phyloP scores from a whole-genome alignment of 768 basidiomycete genomes.

The Coprinopsis strossmayeri region DNA sequence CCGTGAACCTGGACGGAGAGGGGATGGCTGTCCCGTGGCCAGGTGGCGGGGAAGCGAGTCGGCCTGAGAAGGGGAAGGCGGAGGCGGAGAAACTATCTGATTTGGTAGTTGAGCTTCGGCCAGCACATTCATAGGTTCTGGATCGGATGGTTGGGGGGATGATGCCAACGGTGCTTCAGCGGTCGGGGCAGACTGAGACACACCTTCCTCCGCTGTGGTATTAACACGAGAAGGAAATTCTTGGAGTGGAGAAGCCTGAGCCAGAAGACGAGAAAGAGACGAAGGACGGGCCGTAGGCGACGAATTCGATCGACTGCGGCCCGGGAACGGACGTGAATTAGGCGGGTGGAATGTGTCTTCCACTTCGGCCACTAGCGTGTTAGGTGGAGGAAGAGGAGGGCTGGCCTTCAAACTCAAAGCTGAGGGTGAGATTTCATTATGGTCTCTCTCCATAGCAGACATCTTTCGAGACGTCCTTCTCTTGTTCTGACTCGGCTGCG shows the following conservation, averaged over 20 bases:
- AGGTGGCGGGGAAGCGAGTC: conserved; percentile 31
- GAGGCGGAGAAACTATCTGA: conserved; percentile 26
- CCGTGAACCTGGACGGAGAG: conserved; percentile 66
- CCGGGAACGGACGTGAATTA: conserved; percentile 62
- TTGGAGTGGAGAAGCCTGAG: conserved; percentile 54
- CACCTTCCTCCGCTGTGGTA: not conserved
- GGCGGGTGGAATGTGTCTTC: conserved; percentile 69
- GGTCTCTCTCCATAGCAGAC: conserved; percentile 25
- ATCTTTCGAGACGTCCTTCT: conserved; percentile 48
- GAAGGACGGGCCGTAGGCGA: conserved; percentile 69
- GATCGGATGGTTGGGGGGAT: conserved; percentile 9
- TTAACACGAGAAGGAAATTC: conserved; percentile 13
- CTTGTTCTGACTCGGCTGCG: conserved; percentile 64
- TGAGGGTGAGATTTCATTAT: conserved; percentile 29
- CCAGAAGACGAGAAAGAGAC: conserved; percentile 71
- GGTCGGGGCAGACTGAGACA: conserved; percentile 11
- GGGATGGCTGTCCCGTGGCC: conserved; percentile 34
- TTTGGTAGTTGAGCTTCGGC: not conserved
- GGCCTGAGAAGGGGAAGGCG: conserved; percentile 27
- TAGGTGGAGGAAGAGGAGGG: conserved; percentile 37
- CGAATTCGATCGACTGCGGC: conserved; percentile 57
- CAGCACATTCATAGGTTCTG: conserved; percentile 19
- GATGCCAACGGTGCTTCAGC: conserved; percentile 10
- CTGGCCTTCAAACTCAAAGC: conserved; percentile 6
- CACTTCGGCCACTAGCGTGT: conserved; percentile 61